Conservation (phyloP, 331 rosid species). For the Pyrus hybrid region DNA sequence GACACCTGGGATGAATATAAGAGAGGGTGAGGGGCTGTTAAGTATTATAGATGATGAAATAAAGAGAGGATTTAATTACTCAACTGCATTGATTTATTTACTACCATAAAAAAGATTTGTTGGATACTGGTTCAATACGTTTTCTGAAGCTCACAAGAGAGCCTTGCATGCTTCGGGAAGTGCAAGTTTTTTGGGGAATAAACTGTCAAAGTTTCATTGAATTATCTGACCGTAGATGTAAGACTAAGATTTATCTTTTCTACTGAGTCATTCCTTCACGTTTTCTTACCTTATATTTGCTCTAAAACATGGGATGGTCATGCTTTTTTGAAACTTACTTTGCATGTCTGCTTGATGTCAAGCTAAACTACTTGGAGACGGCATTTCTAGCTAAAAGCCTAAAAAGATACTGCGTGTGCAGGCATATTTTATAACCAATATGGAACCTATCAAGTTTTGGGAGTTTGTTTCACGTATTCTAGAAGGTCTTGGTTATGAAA, state of each 20-base stretch:
- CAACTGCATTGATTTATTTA: neutral
- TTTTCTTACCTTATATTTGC: neutral
- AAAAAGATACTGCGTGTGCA: conserved; percentile 28
- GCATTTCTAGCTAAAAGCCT: conserved; percentile 14
- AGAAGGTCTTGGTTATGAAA: conserved; percentile 86
- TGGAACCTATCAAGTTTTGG: conserved; percentile 93
- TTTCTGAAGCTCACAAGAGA: neutral
- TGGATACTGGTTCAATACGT: neutral
- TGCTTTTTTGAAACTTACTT: neutral
- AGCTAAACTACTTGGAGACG: conserved; percentile 1
- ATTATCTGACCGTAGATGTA: neutral
- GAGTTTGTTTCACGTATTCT: conserved; percentile 74
- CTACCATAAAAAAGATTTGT: neutral
- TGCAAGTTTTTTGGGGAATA: neutral
- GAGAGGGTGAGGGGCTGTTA: neutral
- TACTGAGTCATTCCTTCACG: neutral
- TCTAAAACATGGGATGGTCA: neutral
- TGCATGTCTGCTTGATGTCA: neutral
- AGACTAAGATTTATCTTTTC: neutral
- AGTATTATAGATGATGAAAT: neutral
- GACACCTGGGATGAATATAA: neutral
- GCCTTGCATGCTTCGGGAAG: neutral
- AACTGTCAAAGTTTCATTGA: neutral
- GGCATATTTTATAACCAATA: conserved; percentile 96
- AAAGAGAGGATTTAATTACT: neutral